Evolutionary conservation across 306 rosid genomes (phyloP).

Genomic region (Lathyrus aphaca): DNA sequence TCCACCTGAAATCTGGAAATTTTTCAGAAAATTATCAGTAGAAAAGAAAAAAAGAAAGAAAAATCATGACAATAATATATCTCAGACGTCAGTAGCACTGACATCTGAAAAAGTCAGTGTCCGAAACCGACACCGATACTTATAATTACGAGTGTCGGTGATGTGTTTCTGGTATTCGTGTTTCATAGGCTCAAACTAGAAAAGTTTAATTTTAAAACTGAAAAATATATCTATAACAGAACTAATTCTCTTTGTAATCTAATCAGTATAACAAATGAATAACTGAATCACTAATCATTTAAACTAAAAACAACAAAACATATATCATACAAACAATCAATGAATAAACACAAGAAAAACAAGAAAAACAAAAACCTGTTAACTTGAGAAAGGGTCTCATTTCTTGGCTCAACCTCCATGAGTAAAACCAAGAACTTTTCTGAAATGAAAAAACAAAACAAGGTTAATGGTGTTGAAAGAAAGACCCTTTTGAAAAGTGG

Average conservation of each 20-base stretch:
- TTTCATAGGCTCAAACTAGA: neutral
- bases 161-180: too few species aligned
- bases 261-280: slow-evolving; percentile 10
- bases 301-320: slow-evolving; percentile 12
- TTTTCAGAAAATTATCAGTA: neutral
- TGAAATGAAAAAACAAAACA: slow-evolving; percentile 8
- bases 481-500: slow-evolving; percentile 9
- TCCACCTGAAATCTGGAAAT: slow-evolving; percentile 48
- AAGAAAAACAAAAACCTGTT: slow-evolving; percentile 51
- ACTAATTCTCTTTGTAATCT: slow-evolving; percentile 4
- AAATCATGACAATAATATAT: neutral
- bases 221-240: neutral
- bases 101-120: too few species aligned
- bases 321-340: neutral
- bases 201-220: slow-evolving; percentile 3
- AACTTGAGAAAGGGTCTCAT: slow-evolving; percentile 39
- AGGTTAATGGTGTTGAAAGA: neutral
- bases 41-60: slow-evolving; percentile 1
- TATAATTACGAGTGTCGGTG: too few species aligned
- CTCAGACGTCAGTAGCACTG: too few species aligned
- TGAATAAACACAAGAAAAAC: neutral
- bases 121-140: too few species aligned
- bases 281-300: slow-evolving; percentile 7
- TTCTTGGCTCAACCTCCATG: slow-evolving; percentile 46
- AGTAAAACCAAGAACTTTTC: slow-evolving; percentile 27